Base-by-base conservation (phyloP, 768 basidiomycete genomes). In the Serendipita sp. region DNA sequence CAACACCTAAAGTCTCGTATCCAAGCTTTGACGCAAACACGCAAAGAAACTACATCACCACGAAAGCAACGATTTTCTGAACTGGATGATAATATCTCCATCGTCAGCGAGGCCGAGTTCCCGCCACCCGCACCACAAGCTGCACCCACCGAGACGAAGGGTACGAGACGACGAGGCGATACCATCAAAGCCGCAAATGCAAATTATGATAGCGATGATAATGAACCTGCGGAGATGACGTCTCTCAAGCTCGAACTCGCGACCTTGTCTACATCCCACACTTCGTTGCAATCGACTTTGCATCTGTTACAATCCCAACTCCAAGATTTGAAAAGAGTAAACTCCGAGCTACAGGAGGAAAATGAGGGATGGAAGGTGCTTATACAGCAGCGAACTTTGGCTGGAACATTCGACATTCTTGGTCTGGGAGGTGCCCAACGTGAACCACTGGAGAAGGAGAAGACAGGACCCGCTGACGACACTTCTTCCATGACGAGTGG, bases 321-420 rank as follows among this genome's bases (percentile, higher is more conserved):
- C 10, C 78, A 86, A 38, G 94, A 97, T 71, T 75, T 97, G 63
- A 90, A 92, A 75, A 78, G 88, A 64, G 86, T 93, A 67, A 96
- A 96, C 72, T 81, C 86, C 68, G 84, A 87, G 68, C 74, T 92
- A 45, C 91, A 93, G 74, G 93, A 98, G 74, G 94, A 98, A 70
- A 99, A 97, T 73, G 93, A 96, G 75, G 89, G 89, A 60, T 99
- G 92, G 76, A 92, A 95, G 81, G 90, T 94, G 67, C 80, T 99
- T 45, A 76, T 98, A 30, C 80, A 90, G 67, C 94, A 98, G 76
- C 86, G 83, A 77, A 97, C 96, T 0, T 74, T 98, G 48, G 92
- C 80, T 68, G 95, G 95, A 3, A 88, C 89, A 69, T 90, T 88
- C 72, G 86, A 91, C 72, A 76, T 89, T 67, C 77, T 85, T 72